Percentiles rank a stretch among this genome's conserved stretches.
These are phyloP conservation scores for Cyclospora cayetanensis DNA, from an alignment of 169 alveolate species.

Conservation along the genomic window DNA sequence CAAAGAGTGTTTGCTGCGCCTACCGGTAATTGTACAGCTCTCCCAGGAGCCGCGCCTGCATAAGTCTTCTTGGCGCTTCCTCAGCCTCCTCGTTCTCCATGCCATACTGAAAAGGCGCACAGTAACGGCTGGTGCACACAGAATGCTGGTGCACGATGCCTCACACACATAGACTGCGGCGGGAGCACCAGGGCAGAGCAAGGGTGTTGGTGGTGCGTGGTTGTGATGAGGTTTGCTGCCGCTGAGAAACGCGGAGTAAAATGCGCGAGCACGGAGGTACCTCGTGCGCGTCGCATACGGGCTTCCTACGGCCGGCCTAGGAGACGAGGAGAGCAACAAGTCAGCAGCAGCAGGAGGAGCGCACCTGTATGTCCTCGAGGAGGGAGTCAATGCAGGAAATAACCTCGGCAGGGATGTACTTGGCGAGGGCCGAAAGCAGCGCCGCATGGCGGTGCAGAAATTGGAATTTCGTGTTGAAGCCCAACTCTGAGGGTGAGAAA, in stretches of 20 bases:
- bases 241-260: too few species aligned
- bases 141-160: too few species aligned
- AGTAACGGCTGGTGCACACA: neutral
- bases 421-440: conserved; percentile 29
- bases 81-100: conserved; percentile 29
- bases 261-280: too few species aligned
- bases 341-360: neutral
- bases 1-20: too few species aligned
- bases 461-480: neutral
- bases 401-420: neutral
- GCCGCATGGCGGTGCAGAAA: conserved; percentile 46
- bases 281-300: too few species aligned
- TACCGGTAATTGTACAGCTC: conserved; percentile 65
- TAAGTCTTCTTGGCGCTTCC: conserved; percentile 23
- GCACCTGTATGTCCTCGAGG: conserved; percentile 58
- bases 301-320: too few species aligned
- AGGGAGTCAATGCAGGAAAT: conserved; percentile 32
- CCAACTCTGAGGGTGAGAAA: neutral
- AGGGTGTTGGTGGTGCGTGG: too few species aligned
- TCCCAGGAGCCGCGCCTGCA: conserved; percentile 46
- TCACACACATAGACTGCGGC: too few species aligned
- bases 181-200: too few species aligned
- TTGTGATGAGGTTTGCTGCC: too few species aligned
- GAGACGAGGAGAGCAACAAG: neutral
- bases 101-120: neutral